Base-by-base conservation (phyloP, 2,329 filamentous ascomycete genomes). In the Arthrobotrys iridis region DNA sequence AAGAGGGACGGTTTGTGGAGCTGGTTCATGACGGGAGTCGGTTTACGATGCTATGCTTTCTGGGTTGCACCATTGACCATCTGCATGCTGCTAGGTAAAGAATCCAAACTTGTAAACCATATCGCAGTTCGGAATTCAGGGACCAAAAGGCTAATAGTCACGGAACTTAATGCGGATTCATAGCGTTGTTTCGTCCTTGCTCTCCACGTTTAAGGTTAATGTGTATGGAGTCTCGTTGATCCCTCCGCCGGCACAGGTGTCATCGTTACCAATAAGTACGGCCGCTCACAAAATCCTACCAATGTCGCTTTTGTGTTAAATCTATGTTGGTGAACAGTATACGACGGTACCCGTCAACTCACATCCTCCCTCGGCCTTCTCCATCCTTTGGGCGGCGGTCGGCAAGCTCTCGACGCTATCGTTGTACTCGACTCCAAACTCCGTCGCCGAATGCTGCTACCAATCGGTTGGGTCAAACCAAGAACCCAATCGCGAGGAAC, bases 311-410 rank as follows among this genome's bases (percentile, higher is more conserved):
- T 7, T 24, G 11, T 58, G 22, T 35, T 50, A 58, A 46, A 10
- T 48, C 30, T 10, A 45, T 59, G 2, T 41, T 18, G 24, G 37
- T 37, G 20, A 18, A 73, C 76, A 70, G 77, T 80, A n/a, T 72
- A 78, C 52, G 79, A 80, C 68, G 83, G 67, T 77, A 83, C 59
- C 79, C 80, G 77, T 20, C 70, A 77, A n/a, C 68, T 79, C 10
- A 79, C 78, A 18, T 77, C 76, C 28, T 72, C 75, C 13, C 77
- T 85, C 15, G 83, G 83, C 5, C 79, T 85, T 4, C 78, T 84
- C 22, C 83, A 85, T 73, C 83, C 83, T 1, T 80, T 84, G 2
- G 83, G 83, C 41, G 83, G 83, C 62, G 83, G 83, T 1, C 82
- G 83, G 46, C 79, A 81, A 20, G 82, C 82, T 1, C 78, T 85